phyloP scores from a whole-genome alignment of 75 land plant species.

The Ceratopteris richardii region DNA sequence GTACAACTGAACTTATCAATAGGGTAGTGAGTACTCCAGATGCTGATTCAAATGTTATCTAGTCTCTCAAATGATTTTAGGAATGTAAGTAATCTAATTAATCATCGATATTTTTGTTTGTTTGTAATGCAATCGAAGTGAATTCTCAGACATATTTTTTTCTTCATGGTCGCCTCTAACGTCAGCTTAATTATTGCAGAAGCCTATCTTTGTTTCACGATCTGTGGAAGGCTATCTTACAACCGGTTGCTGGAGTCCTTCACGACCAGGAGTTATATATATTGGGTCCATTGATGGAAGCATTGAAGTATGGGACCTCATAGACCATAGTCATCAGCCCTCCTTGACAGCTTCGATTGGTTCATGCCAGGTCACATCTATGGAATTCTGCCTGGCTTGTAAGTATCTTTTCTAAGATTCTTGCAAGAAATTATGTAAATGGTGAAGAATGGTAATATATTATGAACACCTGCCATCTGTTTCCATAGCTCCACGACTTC shows the following conservation, averaged over 20 bases:
- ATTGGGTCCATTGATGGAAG: slow-evolving; percentile 30
- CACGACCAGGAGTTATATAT: slow-evolving; percentile 35
- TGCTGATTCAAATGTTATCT: too few species aligned
- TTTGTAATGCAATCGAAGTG: too few species aligned
- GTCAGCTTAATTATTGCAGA: slow-evolving; percentile 11
- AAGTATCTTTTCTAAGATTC: background rate
- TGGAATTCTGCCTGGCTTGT: slow-evolving; percentile 25
- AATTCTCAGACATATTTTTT: too few species aligned
- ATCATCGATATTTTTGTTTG: too few species aligned
- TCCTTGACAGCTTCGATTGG: slow-evolving; percentile 22
- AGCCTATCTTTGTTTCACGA: slow-evolving; percentile 37
- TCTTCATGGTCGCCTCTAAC: too few species aligned
- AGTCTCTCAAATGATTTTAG: too few species aligned
- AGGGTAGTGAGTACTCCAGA: too few species aligned
- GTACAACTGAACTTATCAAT: too few species aligned
- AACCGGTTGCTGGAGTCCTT: slow-evolving; percentile 36
- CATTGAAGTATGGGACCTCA: slow-evolving; percentile 37
- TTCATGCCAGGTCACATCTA: slow-evolving; percentile 31
- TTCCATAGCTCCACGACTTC: slow-evolving; percentile 22
- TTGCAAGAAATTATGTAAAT: background rate
- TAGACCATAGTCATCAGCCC: slow-evolving; percentile 37
- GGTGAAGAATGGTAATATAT: too few species aligned
- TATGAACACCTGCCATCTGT: too few species aligned
- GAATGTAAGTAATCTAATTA: too few species aligned
- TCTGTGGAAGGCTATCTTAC: slow-evolving; percentile 31